Conservation (phyloP, 1,284 basidiomycete species). For the Ceratobasidium sp. region DNA sequence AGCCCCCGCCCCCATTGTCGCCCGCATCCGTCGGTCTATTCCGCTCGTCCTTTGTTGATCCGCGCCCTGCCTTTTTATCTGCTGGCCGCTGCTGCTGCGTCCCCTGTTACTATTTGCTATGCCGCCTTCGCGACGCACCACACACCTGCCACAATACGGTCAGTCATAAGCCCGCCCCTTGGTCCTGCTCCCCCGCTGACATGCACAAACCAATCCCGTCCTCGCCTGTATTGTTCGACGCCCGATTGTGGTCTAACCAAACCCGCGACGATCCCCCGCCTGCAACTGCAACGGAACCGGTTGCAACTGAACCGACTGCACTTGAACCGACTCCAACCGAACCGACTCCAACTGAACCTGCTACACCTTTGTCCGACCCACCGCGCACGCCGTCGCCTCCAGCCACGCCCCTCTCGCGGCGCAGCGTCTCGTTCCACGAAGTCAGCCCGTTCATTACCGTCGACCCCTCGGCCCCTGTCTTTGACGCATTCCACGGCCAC, state of each 20-base stretch:
- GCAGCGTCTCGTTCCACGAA: constrained; percentile 37
- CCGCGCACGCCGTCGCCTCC: constrained; percentile 18
- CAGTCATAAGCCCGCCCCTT: constrained; percentile 26
- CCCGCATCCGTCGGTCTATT: constrained; percentile 32
- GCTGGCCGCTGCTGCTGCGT: constrained; percentile 7
- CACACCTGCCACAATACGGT: constrained; percentile 39
- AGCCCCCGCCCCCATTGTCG: constrained; percentile 41
- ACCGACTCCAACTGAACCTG: no score
- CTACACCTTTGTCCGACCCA: background rate
- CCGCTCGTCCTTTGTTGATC: constrained; percentile 29
- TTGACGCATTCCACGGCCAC: constrained; percentile 1
- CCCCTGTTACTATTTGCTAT: constrained; percentile 30
- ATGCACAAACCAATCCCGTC: constrained; percentile 19
- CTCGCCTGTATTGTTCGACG: constrained; percentile 38
- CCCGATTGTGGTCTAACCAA: constrained; percentile 27
- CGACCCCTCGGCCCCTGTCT: constrained; percentile 6
- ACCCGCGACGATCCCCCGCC: background rate
- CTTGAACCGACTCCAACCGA: background rate
- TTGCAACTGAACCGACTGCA: background rate
- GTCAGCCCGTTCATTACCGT: constrained; percentile 32
- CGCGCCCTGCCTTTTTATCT: background rate
- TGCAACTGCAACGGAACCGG: background rate
- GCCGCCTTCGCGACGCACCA: constrained; percentile 39
- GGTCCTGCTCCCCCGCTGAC: constrained; percentile 10
- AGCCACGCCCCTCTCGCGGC: constrained; percentile 14